Conservation (phyloP, 176 grass and related monocot species). For the Carex kokanica region DNA sequence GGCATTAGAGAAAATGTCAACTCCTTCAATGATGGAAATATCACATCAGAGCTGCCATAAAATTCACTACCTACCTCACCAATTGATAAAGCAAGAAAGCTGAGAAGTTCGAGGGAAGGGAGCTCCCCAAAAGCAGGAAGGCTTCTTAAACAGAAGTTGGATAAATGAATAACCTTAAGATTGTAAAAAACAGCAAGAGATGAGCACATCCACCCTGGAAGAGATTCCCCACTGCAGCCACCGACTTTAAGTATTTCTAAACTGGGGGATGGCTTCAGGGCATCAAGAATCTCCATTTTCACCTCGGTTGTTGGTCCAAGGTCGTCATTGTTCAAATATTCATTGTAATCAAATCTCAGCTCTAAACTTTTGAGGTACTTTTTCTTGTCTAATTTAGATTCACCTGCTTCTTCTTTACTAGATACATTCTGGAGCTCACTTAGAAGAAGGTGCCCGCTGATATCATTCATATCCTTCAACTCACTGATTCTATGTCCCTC, state of each 20-base stretch:
- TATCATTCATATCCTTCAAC: slow-evolving; percentile 32
- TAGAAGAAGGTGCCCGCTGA: slow-evolving; percentile 23
- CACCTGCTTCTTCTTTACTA: slow-evolving; percentile 18
- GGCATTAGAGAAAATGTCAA: slow-evolving; percentile 24
- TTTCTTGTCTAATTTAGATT: slow-evolving; percentile 23
- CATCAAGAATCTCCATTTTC: slow-evolving; percentile 1
- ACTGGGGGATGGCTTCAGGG: slow-evolving; percentile 12
- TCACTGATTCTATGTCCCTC: slow-evolving; percentile 34
- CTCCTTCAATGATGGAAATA: slow-evolving; percentile 39
- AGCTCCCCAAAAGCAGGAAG: slow-evolving; percentile 39
- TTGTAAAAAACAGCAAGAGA: background rate
- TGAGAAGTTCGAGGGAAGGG: slow-evolving; percentile 29
- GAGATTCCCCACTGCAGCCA: background rate
- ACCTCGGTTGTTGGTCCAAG: too few relatives aligned
- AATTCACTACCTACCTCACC: slow-evolving; percentile 26
- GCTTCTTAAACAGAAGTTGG: slow-evolving; percentile 6
- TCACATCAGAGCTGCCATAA: slow-evolving; percentile 28
- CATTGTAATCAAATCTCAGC: background rate
- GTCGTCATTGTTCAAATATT: background rate
- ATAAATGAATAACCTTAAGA: slow-evolving; percentile 15
- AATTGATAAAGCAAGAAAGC: slow-evolving; percentile 12
- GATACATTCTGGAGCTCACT: slow-evolving; percentile 28
- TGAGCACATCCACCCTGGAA: background rate
- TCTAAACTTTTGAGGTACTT: slow-evolving; percentile 27
- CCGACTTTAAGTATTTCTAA: background rate